Conservation (phyloP, 106 monocot species). For the Allium fistulosum region DNA sequence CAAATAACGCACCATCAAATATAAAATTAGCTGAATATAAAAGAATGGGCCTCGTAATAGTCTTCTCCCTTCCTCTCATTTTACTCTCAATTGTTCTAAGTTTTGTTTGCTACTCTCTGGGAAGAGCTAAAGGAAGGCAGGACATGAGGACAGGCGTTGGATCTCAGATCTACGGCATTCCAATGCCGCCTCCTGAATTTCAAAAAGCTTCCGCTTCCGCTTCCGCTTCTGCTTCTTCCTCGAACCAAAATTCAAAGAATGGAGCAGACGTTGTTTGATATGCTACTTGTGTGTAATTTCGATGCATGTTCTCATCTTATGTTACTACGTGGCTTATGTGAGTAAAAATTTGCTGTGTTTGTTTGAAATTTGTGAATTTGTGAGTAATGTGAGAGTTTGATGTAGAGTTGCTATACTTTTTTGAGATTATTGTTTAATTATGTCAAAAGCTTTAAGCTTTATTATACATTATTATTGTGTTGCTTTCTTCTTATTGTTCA, state of each 20-base stretch:
- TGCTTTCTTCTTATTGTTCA: too few relatives aligned
- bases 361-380: too few relatives aligned
- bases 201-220: background rate
- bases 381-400: too few relatives aligned
- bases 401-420: too few relatives aligned
- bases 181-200: background rate
- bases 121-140: slow-evolving; percentile 18
- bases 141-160: slow-evolving; percentile 15
- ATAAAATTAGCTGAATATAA: background rate
- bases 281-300: background rate
- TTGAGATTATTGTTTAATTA: too few relatives aligned
- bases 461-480: too few relatives aligned
- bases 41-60: slow-evolving; percentile 18
- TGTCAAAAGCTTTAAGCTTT: too few relatives aligned
- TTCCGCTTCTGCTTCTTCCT: too few relatives aligned
- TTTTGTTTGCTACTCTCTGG: slow-evolving; percentile 13
- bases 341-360: too few relatives aligned
- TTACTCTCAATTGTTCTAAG: slow-evolving; percentile 14
- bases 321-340: too few relatives aligned
- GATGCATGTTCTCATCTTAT: background rate
- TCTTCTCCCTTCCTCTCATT: slow-evolving; percentile 24
- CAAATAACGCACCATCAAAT: too few relatives aligned
- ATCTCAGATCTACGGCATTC: slow-evolving; percentile 15
- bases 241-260: background rate
- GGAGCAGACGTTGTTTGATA: background rate